These are phyloP conservation scores for Nemophila menziesii DNA, from an alignment of 257 asterid genomes.

Conservation along the genomic window DNA sequence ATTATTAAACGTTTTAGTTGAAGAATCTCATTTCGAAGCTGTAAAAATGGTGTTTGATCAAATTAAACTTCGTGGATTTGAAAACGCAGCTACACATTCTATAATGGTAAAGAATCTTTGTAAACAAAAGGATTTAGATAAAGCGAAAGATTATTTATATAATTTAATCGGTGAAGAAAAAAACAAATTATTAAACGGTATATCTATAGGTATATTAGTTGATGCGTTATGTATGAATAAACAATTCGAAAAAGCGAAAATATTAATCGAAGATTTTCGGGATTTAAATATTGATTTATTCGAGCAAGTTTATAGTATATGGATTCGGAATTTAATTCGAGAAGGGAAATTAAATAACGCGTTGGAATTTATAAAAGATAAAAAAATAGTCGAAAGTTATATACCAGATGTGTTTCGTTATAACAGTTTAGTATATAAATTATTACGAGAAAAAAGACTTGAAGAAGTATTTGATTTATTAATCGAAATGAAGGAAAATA, in stretches of 20 bases:
- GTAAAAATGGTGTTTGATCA: conserved; percentile 38
- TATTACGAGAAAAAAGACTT: conserved; percentile 59
- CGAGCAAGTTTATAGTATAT: conserved; percentile 49
- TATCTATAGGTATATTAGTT: conserved; percentile 38
- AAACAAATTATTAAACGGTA: conserved; percentile 22
- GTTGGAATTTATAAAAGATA: conserved; percentile 48
- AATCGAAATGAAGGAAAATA: conserved; percentile 58
- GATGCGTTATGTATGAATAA: conserved; percentile 51
- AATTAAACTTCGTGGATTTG: conserved; percentile 36
- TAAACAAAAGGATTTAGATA: conserved; percentile 40
- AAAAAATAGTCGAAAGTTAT: conserved; percentile 40
- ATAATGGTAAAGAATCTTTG: conserved; percentile 50
- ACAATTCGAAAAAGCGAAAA: conserved; percentile 45
- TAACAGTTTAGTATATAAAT: conserved; percentile 44
- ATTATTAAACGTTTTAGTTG: conserved; percentile 62
- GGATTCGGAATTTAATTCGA: conserved; percentile 47
- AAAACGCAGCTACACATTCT: conserved; percentile 42
- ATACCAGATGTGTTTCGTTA: conserved; percentile 58
- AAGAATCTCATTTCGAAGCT: conserved; percentile 39
- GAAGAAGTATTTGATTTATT: conserved; percentile 60
- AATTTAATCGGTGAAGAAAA: conserved; percentile 17
- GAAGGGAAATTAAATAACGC: conserved; percentile 62
- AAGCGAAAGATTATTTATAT: conserved; percentile 48
- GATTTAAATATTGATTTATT: conserved; percentile 28
- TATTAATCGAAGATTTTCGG: conserved; percentile 39